These are phyloP conservation scores for Piromyces finnis DNA, from an alignment of 192 early-diverging fungal genomes.

Conservation along the genomic window DNA sequence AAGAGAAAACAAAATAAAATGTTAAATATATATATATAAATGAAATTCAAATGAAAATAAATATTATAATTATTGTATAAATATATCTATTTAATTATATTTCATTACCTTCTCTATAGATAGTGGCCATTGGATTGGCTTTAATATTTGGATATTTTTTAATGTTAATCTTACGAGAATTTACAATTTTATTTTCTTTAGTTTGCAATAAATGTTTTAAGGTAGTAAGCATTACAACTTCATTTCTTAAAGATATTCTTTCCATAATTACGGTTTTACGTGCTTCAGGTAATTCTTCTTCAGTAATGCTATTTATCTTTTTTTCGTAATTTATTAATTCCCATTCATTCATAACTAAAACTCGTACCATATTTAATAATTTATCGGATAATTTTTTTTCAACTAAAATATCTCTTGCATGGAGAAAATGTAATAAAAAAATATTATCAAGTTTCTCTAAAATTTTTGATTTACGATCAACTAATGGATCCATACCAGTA, in stretches of 20 bases:
- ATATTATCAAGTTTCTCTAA: conserved; percentile 14
- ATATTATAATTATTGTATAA: no score
- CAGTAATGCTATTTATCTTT: not conserved
- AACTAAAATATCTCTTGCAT: conserved; percentile 10
- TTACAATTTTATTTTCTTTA: conserved; percentile 6
- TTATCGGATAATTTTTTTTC: conserved; percentile 5
- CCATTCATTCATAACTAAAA: conserved; percentile 41
- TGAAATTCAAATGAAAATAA: no score
- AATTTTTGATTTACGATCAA: conserved; percentile 16
- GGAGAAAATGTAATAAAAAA: conserved; percentile 23
- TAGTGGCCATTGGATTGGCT: not conserved
- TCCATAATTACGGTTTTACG: not conserved
- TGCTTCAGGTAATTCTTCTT: conserved; percentile 10
- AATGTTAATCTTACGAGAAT: not conserved
- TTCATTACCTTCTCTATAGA: not conserved
- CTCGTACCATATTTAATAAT: conserved; percentile 32
- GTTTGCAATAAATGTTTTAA: conserved; percentile 18
- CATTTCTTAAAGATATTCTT: conserved; percentile 31
- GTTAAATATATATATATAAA: no score
- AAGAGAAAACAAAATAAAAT: no score
- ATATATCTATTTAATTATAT: no score
- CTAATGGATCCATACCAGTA: conserved; percentile 31
- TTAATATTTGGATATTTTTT: not conserved
- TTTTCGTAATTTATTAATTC: not conserved
- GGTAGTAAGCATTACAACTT: conserved; percentile 28